Evolutionary conservation across 495 filamentous ascomycete genomes (phyloP), one percentile per base, ranked within the genome.

Genomic region (Lophiotrema nucula): DNA sequence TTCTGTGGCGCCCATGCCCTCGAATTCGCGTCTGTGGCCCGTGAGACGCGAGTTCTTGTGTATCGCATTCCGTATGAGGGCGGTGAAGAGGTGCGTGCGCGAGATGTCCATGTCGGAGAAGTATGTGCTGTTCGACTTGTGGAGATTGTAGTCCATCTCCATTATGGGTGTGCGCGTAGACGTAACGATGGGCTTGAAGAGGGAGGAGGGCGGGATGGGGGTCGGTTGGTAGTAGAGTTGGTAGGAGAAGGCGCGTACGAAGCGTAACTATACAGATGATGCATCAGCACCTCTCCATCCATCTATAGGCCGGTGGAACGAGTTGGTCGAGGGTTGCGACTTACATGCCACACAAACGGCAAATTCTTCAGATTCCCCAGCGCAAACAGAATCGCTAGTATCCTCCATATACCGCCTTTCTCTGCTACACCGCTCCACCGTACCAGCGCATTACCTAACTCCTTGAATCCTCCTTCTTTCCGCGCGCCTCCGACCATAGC

Each of bases 121-220:
- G 66, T 89, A 90, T 1, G 87, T 89, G 57, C 79, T 83, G 67
- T 90, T 90, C 28, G 80, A 83, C 62, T 90, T 93, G 79, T 93
- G 89, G 33, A 88, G 56, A 75, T 93, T 92, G 74, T 89, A 87
- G 72, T 93, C 89, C 66, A 79, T 83, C 69, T 93, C 89, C 63
- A 81, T 76, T 12, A 88, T 69, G 0, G 81, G 75, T 35, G 82
- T 79, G 64, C 80, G 79, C 16, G 79, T 78, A 15, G 74, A 69
- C 15, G 82, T 83, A 53, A 88, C 79, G 55, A 83, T 69, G 25
- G 85, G 85, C 28, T 81, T 77, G 75, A 90, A 90, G 42, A 90
- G 73, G 72, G 64, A 49, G 25, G 71, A 68, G 44, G 72, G 72
- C 12, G 73, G 73, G 22, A 69, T 67, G 47, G 66, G 67, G 6